Conservation (phyloP, 257 asterid genomes). For the Rhazya stricta region DNA sequence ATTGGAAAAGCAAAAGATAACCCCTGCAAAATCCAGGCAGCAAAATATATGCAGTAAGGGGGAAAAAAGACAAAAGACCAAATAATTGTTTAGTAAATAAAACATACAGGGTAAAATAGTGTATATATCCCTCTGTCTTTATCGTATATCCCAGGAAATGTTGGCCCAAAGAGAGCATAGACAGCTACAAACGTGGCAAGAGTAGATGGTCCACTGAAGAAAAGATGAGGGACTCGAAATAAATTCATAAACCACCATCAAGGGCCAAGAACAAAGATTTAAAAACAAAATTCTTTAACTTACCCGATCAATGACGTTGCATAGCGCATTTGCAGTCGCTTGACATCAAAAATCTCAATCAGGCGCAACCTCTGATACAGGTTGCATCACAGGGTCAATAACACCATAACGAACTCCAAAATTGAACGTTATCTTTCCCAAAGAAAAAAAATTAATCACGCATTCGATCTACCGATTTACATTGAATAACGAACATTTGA, state of each 20-base stretch:
- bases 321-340: slow-evolving; percentile 81
- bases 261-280: neutral
- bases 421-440: neutral
- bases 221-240: slow-evolving; percentile 19
- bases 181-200: slow-evolving; percentile 85
- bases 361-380: slow-evolving; percentile 68
- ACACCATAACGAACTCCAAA: neutral
- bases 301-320: slow-evolving; percentile 79
- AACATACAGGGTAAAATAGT: slow-evolving; percentile 74
- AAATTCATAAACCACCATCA: neutral
- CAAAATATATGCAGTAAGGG: slow-evolving; percentile 13
- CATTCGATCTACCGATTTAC: neutral
- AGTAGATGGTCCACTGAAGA: slow-evolving; percentile 67
- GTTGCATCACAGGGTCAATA: slow-evolving; percentile 16
- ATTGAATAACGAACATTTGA: neutral
- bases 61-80: neutral
- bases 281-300: slow-evolving; percentile 8
- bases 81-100: neutral
- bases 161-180: slow-evolving; percentile 79
- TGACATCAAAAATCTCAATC: slow-evolving; percentile 72
- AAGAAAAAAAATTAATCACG: neutral
- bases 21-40: slow-evolving; percentile 47
- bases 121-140: slow-evolving; percentile 71
- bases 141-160: slow-evolving; percentile 82
- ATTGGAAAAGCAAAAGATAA: slow-evolving; percentile 80